Base-by-base conservation (phyloP, 1,284 basidiomycete species). In the Puccinia triticina region DNA sequence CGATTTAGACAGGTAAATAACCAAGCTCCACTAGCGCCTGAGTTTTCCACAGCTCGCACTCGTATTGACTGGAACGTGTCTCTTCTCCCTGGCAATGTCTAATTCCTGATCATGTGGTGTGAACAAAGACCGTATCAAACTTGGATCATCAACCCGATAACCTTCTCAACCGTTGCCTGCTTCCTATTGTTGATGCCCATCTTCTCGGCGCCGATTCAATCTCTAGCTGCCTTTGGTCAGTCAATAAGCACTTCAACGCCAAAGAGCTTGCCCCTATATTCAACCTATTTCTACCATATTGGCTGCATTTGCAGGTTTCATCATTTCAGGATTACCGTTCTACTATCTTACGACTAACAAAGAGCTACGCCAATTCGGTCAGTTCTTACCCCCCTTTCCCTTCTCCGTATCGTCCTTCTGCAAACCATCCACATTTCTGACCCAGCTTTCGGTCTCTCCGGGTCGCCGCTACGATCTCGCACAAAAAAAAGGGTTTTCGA, bases 131-230 rank as follows among this genome's bases (percentile, higher is more conserved):
- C 95, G 0, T 98, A 98, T 87, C 93, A 91, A 85, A 93, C 95
- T 0, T 98, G 92, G 92, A 92, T 98, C 48, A 90, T 91, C 26
- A 98, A 96, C 0, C 96, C 96, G 0, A 89, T 99, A 43, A 91
- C 90, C 5, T 99, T 99, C 87, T 96, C 95, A 84, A 92, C 90
- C 10, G 94, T 96, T 29, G 94, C 95, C 1, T 88, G 97, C 83
- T 98, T 98, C 88, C 89, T 99, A 75, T 89, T 99, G 7, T 92
- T 93, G 85, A 98, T 99, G 94, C 96, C 96, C 2, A 90, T 97
- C 77, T 93, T 97, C 83, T 95, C 95, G 1, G 95, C 96, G 21
- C 97, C 96, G 0, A 88, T 93, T 34, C 93, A 98, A 87, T 94
- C 95, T 0, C 87, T 93, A 3, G 92, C 94, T 1, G 95, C 95